A percentile compares a stretch with the other conserved stretches of the same genome.
Conservation (phyloP, 768 basidiomycete species). For the Xerocomellus chrysenteron region DNA sequence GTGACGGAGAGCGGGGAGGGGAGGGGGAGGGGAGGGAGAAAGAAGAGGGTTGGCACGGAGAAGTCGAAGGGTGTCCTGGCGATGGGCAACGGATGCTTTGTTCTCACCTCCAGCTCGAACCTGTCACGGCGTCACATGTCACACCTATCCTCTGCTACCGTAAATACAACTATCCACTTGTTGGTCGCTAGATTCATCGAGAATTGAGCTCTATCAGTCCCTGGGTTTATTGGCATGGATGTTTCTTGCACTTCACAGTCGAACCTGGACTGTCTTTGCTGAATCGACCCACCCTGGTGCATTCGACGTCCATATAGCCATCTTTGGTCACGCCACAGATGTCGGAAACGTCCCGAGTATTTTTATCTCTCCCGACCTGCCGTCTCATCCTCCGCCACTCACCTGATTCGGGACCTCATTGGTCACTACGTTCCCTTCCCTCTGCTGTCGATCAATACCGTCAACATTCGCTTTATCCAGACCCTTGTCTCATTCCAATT, state of each 20-base stretch:
- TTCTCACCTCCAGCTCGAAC: slow-evolving; percentile 22
- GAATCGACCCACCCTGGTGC: background rate
- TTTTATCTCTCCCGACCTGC: slow-evolving; percentile 2
- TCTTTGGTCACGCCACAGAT: slow-evolving; percentile 18
- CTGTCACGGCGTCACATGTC: slow-evolving; percentile 24
- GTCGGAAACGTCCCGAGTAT: background rate
- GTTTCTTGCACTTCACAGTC: background rate
- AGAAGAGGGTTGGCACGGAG: background rate
- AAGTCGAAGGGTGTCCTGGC: slow-evolving; percentile 2
- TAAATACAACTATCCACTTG: no score
- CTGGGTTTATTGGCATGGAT: background rate
- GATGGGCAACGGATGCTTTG: slow-evolving; percentile 17
- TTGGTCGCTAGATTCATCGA: background rate
- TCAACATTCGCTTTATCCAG: background rate
- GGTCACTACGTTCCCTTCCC: background rate
- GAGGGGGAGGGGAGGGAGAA: no score
- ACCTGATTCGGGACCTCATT: background rate
- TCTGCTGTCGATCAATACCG: background rate
- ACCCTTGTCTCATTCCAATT: background rate
- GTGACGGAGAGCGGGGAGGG: background rate
- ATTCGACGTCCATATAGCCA: slow-evolving; percentile 13
- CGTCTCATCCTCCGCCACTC: background rate
- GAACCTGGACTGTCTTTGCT: background rate
- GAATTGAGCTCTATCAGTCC: background rate
- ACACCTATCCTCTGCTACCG: background rate